Conservation (phyloP, 1,284 basidiomycete genomes). For the Wallemia ichthyophaga region DNA sequence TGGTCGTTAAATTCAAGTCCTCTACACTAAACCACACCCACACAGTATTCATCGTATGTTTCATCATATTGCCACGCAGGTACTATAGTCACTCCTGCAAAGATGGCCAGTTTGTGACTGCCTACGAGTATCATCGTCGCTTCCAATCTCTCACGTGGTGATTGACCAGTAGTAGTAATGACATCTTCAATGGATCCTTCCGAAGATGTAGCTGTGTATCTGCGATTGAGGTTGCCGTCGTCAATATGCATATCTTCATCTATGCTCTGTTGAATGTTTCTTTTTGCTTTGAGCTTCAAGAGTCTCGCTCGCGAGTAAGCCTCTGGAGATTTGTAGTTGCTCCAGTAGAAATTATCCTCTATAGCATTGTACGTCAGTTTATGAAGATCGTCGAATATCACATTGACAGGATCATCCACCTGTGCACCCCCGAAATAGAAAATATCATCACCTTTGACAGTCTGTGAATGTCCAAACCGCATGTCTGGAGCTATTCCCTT, state of each 20-base stretch:
- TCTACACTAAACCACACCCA: neutral
- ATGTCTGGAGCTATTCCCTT: neutral
- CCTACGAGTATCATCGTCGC: neutral
- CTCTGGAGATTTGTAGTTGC: neutral
- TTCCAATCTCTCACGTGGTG: neutral
- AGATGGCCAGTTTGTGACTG: neutral
- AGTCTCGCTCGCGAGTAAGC: neutral
- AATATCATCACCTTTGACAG: slow-evolving; percentile 2
- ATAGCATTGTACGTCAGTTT: neutral
- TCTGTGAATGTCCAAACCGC: neutral
- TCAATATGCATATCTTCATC: neutral
- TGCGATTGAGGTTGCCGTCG: neutral
- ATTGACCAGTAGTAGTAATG: neutral
- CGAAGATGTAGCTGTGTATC: neutral
- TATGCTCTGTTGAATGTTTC: neutral
- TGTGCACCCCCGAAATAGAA: slow-evolving; percentile 5
- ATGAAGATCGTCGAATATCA: neutral
- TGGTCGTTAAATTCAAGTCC: neutral
- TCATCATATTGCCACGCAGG: neutral
- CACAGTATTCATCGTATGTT: neutral
- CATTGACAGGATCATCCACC: neutral
- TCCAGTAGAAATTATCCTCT: neutral
- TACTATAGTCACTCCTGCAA: neutral
- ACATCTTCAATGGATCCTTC: neutral
- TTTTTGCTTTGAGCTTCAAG: neutral